A percentile compares a stretch with the other conserved stretches of the same genome.
Evolutionary conservation across 164 flowering plant genomes (phyloP).

Genomic region (Stephania cephalantha): DNA sequence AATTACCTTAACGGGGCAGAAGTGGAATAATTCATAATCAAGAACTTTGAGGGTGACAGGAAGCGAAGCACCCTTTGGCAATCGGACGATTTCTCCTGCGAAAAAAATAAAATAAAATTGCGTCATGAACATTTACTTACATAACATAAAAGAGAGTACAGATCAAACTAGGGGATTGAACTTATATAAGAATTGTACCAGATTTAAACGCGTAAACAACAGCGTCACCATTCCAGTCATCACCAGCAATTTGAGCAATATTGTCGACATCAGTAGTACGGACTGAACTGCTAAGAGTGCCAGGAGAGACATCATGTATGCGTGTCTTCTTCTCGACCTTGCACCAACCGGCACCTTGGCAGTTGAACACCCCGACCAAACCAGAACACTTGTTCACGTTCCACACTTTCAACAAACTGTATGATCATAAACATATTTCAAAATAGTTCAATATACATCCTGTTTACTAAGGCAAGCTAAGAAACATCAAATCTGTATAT

Average conservation of each 20-base stretch:
- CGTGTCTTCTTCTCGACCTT: constrained; percentile 69
- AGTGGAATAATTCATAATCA: constrained; percentile 76
- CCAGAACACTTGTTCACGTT: constrained; percentile 81
- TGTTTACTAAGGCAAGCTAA: background rate
- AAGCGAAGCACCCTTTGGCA: constrained; percentile 68
- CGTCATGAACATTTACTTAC: background rate
- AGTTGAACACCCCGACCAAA: constrained; percentile 90
- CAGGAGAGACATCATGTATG: constrained; percentile 80
- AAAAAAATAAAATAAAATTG: constrained; percentile 8
- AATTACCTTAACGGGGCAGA: constrained; percentile 75
- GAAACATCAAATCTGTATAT: background rate
- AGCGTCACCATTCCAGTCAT: constrained; percentile 65
- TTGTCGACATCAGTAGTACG: constrained; percentile 59
- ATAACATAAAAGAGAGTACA: background rate
- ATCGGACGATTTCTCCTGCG: constrained; percentile 62
- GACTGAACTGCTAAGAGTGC: constrained; percentile 61
- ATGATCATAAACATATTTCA: background rate
- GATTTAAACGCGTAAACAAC: constrained; percentile 55
- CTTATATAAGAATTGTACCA: constrained; percentile 26
- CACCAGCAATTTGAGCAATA: constrained; percentile 56
- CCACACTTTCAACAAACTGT: constrained; percentile 94
- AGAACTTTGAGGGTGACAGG: constrained; percentile 84
- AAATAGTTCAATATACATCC: background rate
- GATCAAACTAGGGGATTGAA: background rate
- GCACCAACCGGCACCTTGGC: constrained; percentile 99